Evolutionary conservation across 768 basidiomycete genomes (phyloP), one percentile per base, ranked within the genome.

Genomic region (Lentinula aciculospora): DNA sequence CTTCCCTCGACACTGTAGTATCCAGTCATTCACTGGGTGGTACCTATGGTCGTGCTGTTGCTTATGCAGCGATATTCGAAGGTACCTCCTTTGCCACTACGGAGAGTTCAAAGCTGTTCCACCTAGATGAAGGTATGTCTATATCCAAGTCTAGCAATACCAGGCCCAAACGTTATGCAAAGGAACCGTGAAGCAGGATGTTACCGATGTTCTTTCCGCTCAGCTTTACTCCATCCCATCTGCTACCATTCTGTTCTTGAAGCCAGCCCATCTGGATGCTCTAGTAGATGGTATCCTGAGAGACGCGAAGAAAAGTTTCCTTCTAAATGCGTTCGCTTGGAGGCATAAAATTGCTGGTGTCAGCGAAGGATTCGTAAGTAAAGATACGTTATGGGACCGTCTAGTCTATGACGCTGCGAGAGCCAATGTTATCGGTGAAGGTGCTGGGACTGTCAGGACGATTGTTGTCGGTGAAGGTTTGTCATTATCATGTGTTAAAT

Each of bases 351-450:
- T 84, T 17, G 77, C 85, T 0, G 81, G 78, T 3, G 69, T 94
- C 3, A 66, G 71, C 0, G 88, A 91, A 57, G 94, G 94, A 4
- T 89, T 85, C 62, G 61, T 93, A 39, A 85, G 82, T 15, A 86
- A 86, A 65, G 85, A 88, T 58, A 88, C 88, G 58, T 68, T 92
- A n/a, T 93, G 91, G 88, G 94, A 97, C 67, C 80, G 86, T 53
- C 71, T 87, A 10, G 81, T 92, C 28, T 89, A 92, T 68, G 85
- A 86, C 57, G 69, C 72, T 10, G 86, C 91, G 10, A 78, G 94
- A 23, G 76, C 75, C 37, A 67, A 73, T 61, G 76, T 84, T 28
- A 66, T 90, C 59, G 83, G 88, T 57, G 79, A 83, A 13, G 77
- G 80, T 51, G 83, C 85, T 2, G 74, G 79, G 1, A 81, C 83